Evolutionary conservation across 2,329 filamentous ascomycete genomes (phyloP).

Genomic region (Colletotrichum chrysophilum): DNA sequence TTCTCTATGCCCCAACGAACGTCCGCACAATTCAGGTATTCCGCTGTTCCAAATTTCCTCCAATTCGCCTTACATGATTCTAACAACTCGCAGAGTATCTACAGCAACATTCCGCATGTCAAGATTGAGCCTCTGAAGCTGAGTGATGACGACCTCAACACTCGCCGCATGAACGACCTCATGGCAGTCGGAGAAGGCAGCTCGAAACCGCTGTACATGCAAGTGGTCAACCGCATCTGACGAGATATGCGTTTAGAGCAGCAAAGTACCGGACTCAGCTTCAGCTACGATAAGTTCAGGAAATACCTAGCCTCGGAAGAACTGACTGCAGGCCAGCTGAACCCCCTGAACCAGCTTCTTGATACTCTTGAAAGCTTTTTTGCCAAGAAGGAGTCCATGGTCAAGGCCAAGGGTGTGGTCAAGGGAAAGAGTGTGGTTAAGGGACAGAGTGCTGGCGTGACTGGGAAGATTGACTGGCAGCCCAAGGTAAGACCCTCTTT

Average conservation of each 20-base stretch:
- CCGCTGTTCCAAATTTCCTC: too few species aligned
- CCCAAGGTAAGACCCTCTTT: constrained; percentile 23
- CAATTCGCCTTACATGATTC: neutral
- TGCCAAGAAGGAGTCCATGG: too few species aligned
- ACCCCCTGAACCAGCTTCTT: constrained; percentile 64
- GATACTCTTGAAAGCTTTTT: constrained; percentile 69
- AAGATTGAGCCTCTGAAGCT: constrained; percentile 55
- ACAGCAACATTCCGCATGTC: constrained; percentile 47
- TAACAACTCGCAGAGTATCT: constrained; percentile 36
- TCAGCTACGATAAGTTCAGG: constrained; percentile 59
- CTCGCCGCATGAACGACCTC: constrained; percentile 61
- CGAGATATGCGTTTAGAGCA: constrained; percentile 57
- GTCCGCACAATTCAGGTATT: constrained; percentile 36
- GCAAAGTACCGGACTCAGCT: constrained; percentile 36
- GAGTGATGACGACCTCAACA: constrained; percentile 57
- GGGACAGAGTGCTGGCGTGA: neutral
- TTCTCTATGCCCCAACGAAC: constrained; percentile 62
- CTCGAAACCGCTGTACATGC: constrained; percentile 60
- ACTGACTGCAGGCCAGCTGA: constrained; percentile 54
- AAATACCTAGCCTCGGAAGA: constrained; percentile 34
- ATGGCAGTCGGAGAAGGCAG: constrained; percentile 57
- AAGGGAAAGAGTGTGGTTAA: too few species aligned
- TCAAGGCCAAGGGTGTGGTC: too few species aligned
- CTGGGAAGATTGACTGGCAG: constrained; percentile 28
- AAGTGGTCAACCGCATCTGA: constrained; percentile 60